Conservation (phyloP, 768 basidiomycete genomes). For the Suillus occidentalis region DNA sequence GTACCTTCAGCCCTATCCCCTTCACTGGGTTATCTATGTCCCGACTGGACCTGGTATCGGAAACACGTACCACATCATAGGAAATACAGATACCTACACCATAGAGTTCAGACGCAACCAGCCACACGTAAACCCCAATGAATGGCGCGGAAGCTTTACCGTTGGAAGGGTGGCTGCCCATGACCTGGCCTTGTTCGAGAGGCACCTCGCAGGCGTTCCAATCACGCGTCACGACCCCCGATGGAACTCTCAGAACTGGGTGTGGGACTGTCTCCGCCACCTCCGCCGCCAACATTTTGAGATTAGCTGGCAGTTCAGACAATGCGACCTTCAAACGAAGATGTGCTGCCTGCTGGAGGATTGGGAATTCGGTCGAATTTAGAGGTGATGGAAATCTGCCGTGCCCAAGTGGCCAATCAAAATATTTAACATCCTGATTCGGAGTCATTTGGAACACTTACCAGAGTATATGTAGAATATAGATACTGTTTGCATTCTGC, state of each 20-base stretch:
- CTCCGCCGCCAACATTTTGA: constrained; percentile 12
- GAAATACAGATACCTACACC: constrained; percentile 26
- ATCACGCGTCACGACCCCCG: constrained; percentile 19
- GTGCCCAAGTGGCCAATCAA: neutral
- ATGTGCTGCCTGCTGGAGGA: constrained; percentile 29
- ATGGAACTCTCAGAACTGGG: constrained; percentile 32
- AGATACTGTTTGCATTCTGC: neutral
- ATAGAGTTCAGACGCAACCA: constrained; percentile 12
- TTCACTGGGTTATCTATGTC: constrained; percentile 34
- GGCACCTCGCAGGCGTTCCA: constrained; percentile 11
- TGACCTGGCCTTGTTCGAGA: constrained; percentile 20
- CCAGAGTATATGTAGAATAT: neutral
- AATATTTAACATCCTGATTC: neutral
- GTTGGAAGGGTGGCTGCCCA: constrained; percentile 22
- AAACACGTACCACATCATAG: constrained; percentile 29
- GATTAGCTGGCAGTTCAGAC: constrained; percentile 15
- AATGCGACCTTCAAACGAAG: constrained; percentile 21
- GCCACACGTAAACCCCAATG: constrained; percentile 5
- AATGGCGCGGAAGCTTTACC: constrained; percentile 28
- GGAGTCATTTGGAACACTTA: neutral
- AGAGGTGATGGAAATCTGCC: neutral
- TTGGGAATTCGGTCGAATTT: constrained; percentile 1
- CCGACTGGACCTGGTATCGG: constrained; percentile 20
- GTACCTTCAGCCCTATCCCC: constrained; percentile 14
- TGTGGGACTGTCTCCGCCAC: constrained; percentile 21